A percentile compares a stretch with the other conserved stretches of the same genome.
Evolutionary conservation across 1,284 basidiomycete genomes (phyloP).

Genomic region (Tylopilus sp.): DNA sequence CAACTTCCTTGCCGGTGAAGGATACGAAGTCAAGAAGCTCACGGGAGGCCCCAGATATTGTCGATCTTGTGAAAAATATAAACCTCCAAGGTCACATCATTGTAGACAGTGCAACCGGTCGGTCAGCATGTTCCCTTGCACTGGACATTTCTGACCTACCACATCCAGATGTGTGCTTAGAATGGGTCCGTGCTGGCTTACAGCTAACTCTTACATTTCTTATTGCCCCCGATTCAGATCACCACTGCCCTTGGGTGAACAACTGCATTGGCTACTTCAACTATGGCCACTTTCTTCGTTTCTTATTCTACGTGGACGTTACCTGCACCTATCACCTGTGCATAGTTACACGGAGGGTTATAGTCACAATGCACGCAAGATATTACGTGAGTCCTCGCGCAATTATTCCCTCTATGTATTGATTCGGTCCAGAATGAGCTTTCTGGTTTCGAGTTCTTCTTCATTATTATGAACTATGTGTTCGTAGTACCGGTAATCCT

Average conservation of each 20-base stretch:
- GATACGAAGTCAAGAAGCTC: constrained; percentile 84
- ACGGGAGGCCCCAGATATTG: constrained; percentile 81
- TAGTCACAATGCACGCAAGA: constrained; percentile 43
- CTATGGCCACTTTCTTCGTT: constrained; percentile 88
- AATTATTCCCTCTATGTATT: not conserved
- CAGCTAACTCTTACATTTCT: not conserved
- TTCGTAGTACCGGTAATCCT: constrained; percentile 84
- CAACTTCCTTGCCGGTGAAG: constrained; percentile 63
- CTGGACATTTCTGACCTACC: constrained; percentile 11
- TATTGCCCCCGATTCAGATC: constrained; percentile 51
- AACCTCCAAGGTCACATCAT: constrained; percentile 83
- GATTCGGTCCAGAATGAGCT: constrained; percentile 61
- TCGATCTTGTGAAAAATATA: constrained; percentile 71
- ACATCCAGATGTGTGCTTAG: constrained; percentile 68
- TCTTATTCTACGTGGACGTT: constrained; percentile 89
- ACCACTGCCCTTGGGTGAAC: constrained; percentile 91
- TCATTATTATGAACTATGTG: constrained; percentile 86
- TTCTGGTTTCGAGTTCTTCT: constrained; percentile 68
- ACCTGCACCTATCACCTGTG: constrained; percentile 79
- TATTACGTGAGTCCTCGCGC: constrained; percentile 53
- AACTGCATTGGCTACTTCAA: constrained; percentile 91
- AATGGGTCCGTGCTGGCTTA: constrained; percentile 58
- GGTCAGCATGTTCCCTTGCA: constrained; percentile 19
- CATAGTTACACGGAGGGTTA: constrained; percentile 73
- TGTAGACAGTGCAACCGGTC: constrained; percentile 83